A percentile compares a stretch with the other conserved stretches of the same genome.
phyloP scores from a whole-genome alignment of 805 yeast genomes.

The Candida yuanshanica region DNA sequence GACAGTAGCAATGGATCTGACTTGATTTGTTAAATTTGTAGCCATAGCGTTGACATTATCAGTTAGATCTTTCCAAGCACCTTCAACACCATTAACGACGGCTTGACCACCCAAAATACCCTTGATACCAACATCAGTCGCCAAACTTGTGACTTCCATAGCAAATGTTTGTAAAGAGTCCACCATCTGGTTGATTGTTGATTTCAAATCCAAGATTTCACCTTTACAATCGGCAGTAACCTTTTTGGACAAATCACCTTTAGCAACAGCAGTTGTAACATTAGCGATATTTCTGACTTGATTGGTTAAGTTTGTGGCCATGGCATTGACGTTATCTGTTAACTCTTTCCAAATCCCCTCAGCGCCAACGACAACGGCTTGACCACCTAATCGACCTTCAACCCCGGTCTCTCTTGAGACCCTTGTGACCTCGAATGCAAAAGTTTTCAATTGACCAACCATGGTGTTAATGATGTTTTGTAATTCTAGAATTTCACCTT shows the following conservation, averaged over 20 bases:
- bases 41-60: conserved; percentile 94
- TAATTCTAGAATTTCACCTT: conserved; percentile 78
- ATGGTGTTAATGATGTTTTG: conserved; percentile 83
- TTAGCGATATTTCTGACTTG: conserved; percentile 87
- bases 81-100: conserved; percentile 85
- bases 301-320: conserved; percentile 82
- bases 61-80: conserved; percentile 87
- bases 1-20: conserved; percentile 87
- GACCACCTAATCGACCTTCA: conserved; percentile 82
- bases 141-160: conserved; percentile 82
- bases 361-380: conserved; percentile 75
- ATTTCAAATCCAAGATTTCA: conserved; percentile 77
- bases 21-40: conserved; percentile 83
- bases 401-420: conserved; percentile 90
- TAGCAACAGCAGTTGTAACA: conserved; percentile 82
- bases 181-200: conserved; percentile 90
- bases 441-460: conserved; percentile 84
- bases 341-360: conserved; percentile 88
- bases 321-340: conserved; percentile 85
- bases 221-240: conserved; percentile 90
- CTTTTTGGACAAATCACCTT: conserved; percentile 80
- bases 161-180: conserved; percentile 86
- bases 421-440: conserved; percentile 83
- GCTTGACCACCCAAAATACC: conserved; percentile 92
- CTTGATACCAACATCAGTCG: conserved; percentile 89